Percentiles rank a stretch among this genome's conserved stretches.
These are phyloP conservation scores for Darksidea phi DNA, from an alignment of 495 filamentous ascomycete genomes.

Conservation along the genomic window DNA sequence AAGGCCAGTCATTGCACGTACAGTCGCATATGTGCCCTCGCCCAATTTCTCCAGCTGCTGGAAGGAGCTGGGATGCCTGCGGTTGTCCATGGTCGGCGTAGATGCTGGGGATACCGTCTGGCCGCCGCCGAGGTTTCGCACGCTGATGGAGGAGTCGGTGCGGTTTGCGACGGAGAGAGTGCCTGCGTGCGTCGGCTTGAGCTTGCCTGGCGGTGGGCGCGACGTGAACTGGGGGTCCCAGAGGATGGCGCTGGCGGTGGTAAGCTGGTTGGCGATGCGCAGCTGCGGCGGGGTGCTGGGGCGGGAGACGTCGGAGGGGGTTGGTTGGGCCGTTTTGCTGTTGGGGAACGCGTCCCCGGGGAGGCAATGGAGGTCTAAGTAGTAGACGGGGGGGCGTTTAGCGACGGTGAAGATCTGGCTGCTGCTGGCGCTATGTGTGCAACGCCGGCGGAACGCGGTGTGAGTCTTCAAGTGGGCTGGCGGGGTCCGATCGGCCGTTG, in stretches of 20 bases:
- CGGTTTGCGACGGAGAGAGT: slow-evolving; percentile 42
- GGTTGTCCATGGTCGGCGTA: slow-evolving; percentile 66
- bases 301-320: slow-evolving; percentile 21
- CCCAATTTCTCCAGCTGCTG: slow-evolving; percentile 98
- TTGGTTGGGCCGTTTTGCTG: slow-evolving; percentile 33
- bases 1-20: slow-evolving; percentile 43
- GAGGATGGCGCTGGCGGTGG: slow-evolving; percentile 44
- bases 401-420: not conserved
- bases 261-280: slow-evolving; percentile 42
- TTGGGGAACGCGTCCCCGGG: slow-evolving; percentile 1
- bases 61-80: slow-evolving; percentile 86
- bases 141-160: slow-evolving; percentile 45
- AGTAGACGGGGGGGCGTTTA: not conserved
- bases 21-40: slow-evolving; percentile 98
- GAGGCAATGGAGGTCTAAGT: not conserved
- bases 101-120: slow-evolving; percentile 22
- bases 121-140: slow-evolving; percentile 41
- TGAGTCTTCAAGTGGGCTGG: slow-evolving; percentile 12
- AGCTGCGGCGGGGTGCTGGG: slow-evolving; percentile 35
- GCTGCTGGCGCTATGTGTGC: not conserved
- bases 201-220: slow-evolving; percentile 40
- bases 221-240: slow-evolving; percentile 46
- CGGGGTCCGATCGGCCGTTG: not conserved
- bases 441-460: not conserved
- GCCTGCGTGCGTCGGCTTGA: slow-evolving; percentile 44